Conservation (phyloP, 345 rosid genomes). For the Salix suchowensis region DNA sequence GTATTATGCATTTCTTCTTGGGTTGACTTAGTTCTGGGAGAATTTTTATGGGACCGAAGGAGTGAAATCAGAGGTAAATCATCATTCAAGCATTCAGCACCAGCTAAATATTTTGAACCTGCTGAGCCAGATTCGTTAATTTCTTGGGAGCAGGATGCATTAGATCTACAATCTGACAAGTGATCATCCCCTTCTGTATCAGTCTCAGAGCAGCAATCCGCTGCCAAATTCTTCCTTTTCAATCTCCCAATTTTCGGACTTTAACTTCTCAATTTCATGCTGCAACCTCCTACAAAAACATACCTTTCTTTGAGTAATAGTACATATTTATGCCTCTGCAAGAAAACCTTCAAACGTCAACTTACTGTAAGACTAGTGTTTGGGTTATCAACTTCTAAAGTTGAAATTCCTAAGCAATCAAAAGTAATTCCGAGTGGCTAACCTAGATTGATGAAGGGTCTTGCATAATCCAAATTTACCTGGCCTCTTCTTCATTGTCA, state of each 20-base stretch:
- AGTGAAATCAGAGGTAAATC: conserved; percentile 63
- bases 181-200: conserved; percentile 68
- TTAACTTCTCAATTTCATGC: conserved; percentile 52
- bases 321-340: neutral
- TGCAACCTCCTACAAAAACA: conserved; percentile 58
- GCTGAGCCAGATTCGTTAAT: conserved; percentile 35
- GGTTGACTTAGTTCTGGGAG: conserved; percentile 29
- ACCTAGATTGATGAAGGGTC: conserved; percentile 4
- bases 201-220: conserved; percentile 76
- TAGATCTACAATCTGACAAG: conserved; percentile 36
- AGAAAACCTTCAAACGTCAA: neutral
- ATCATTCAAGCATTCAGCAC: conserved; percentile 44
- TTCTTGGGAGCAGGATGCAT: conserved; percentile 32
- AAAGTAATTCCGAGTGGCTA: conserved; percentile 1
- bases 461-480: conserved; percentile 40
- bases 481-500: conserved; percentile 71
- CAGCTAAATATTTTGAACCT: conserved; percentile 28
- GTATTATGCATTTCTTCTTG: conserved; percentile 24
- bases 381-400: conserved; percentile 11
- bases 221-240: conserved; percentile 29
- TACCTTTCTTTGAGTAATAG: conserved; percentile 10
- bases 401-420: neutral
- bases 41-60: conserved; percentile 37
- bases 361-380: neutral
- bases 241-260: conserved; percentile 35